These are phyloP conservation scores for Tetrastigma voinierianum DNA, from an alignment of 164 flowering plant species.

Conservation along the genomic window DNA sequence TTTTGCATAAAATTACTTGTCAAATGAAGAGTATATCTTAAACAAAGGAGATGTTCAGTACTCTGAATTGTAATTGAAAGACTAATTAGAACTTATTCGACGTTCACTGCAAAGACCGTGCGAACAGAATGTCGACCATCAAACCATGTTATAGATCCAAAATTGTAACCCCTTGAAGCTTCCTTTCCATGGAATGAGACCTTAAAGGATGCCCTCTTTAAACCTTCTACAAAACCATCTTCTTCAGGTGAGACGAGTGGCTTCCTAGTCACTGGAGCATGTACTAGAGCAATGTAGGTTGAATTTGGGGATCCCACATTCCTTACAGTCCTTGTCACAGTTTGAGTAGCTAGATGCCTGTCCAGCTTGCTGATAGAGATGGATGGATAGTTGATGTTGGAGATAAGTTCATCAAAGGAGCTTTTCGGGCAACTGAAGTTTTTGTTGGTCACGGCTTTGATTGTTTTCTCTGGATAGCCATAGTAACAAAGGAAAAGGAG, in stretches of 20 bases:
- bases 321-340: slow-evolving; percentile 48
- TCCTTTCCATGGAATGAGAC: slow-evolving; percentile 45
- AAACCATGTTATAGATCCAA: slow-evolving; percentile 64
- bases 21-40: too few relatives aligned
- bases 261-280: slow-evolving; percentile 37
- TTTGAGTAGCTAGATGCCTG: slow-evolving; percentile 10
- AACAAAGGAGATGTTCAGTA: too few relatives aligned
- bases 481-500: slow-evolving; percentile 62
- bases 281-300: slow-evolving; percentile 44
- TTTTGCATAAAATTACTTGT: too few relatives aligned
- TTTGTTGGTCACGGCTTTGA: slow-evolving; percentile 43
- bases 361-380: slow-evolving; percentile 59
- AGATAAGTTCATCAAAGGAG: slow-evolving; percentile 45
- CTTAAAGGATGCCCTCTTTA: slow-evolving; percentile 34
- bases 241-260: slow-evolving; percentile 49
- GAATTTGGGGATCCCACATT: slow-evolving; percentile 56
- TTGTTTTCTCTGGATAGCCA: slow-evolving; percentile 48
- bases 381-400: slow-evolving; percentile 74
- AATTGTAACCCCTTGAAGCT: slow-evolving; percentile 52
- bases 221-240: slow-evolving; percentile 30
- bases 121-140: slow-evolving; percentile 60
- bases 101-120: slow-evolving; percentile 59
- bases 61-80: too few relatives aligned
- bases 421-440: slow-evolving; percentile 57
- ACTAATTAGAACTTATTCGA: slow-evolving; percentile 25